Evolutionary conservation across 495 filamentous ascomycete species (phyloP).

Genomic region (Acidiella bohemica): DNA sequence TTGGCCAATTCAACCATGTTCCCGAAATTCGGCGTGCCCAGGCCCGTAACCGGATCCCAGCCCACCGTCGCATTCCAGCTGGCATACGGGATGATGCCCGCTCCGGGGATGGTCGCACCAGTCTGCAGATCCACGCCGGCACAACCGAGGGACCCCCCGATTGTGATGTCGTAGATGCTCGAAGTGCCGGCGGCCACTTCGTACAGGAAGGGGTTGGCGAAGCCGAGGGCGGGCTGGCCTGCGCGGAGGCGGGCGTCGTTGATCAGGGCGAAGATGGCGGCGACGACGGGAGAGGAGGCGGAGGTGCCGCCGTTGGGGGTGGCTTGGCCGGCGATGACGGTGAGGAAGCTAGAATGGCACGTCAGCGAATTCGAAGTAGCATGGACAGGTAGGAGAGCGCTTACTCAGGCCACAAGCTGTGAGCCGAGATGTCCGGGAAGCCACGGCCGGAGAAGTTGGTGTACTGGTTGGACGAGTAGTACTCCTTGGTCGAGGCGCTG

Average conservation of each 20-base stretch:
- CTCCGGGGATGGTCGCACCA: conserved; percentile 1
- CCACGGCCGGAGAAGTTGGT: conserved; percentile 48
- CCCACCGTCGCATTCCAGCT: conserved; percentile 10
- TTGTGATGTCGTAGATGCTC: conserved; percentile 12
- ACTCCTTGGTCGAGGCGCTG: conserved; percentile 30
- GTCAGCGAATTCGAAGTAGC: background rate
- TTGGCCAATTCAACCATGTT: background rate
- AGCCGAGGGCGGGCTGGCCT: conserved; percentile 47
- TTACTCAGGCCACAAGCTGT: conserved; percentile 28
- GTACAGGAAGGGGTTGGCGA: conserved; percentile 45
- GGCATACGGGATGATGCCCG: conserved; percentile 9
- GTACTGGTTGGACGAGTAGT: conserved; percentile 25
- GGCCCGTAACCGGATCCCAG: conserved; percentile 2
- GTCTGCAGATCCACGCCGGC: conserved; percentile 10
- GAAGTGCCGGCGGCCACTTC: conserved; percentile 14
- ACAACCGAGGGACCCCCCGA: conserved; percentile 5
- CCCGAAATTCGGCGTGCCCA: background rate
- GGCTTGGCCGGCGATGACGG: conserved; percentile 40
- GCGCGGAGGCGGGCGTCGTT: conserved; percentile 50
- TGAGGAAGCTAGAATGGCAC: conserved; percentile 30
- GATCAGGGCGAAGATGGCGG: conserved; percentile 49
- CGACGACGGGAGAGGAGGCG: conserved; percentile 49
- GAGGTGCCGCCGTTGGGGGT: conserved; percentile 48
- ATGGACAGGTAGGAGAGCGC: conserved; percentile 6
- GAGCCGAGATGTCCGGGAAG: conserved; percentile 61